Percentiles rank a stretch among this genome's conserved stretches.
Conservation (phyloP, 176 grass and related monocot species). For the Rhynchospora tenuis region DNA sequence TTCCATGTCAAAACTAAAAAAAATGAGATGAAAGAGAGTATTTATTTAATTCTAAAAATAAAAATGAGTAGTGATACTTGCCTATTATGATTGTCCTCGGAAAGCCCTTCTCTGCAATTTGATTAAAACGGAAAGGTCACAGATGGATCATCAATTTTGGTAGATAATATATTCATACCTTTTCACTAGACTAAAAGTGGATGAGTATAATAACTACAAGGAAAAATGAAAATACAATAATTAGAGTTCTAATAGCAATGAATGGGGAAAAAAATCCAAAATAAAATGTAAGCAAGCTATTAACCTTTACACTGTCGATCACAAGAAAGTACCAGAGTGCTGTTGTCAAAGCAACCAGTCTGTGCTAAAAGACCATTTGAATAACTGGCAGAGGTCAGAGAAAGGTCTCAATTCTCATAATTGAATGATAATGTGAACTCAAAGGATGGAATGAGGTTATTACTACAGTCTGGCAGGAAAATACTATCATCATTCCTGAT, state of each 20-base stretch:
- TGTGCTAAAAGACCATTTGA: not conserved
- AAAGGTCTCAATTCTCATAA: not conserved
- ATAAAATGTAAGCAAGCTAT: not conserved
- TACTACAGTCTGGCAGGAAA: not conserved
- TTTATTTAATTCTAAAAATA: not conserved
- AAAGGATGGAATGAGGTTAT: not conserved
- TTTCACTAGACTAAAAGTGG: not conserved
- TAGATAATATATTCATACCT: not conserved
- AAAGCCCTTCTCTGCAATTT: not conserved
- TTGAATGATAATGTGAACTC: not conserved
- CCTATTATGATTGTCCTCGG: not conserved
- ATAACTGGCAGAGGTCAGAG: not conserved
- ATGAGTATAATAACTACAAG: not conserved
- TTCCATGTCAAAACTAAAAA: too few relatives aligned
- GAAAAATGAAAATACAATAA: not conserved
- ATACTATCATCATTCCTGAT: not conserved
- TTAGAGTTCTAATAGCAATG: not conserved
- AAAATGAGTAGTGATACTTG: not conserved
- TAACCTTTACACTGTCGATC: not conserved
- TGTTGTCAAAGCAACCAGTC: not conserved
- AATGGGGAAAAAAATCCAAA: not conserved
- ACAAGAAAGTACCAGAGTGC: not conserved
- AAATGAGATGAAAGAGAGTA: too few relatives aligned
- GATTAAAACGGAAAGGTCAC: not conserved
- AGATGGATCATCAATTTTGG: not conserved